Percentiles rank a stretch among this genome's conserved stretches.
Evolutionary conservation across 2,329 filamentous ascomycete species (phyloP).

Genomic region (Colletotrichum tabaci): DNA sequence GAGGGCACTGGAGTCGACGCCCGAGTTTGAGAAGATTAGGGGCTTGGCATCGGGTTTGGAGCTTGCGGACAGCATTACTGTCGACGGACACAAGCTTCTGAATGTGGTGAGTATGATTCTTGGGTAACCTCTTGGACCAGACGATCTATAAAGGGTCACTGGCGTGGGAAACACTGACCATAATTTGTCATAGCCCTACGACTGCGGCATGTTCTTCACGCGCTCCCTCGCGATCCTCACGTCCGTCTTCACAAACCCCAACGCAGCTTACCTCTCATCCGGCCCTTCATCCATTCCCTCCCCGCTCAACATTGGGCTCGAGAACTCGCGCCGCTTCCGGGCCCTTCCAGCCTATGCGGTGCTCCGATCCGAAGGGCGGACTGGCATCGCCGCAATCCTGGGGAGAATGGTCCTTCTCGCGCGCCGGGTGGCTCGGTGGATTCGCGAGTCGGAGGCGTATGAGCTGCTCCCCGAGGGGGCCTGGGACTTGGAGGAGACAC

Average conservation of each 20-base stretch:
- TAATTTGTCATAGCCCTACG: conserved; percentile 75
- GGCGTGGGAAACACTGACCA: not conserved
- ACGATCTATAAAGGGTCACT: not conserved
- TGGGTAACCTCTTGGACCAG: not conserved
- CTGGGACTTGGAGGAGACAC: conserved; percentile 65
- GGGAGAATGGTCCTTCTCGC: conserved; percentile 80
- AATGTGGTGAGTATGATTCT: conserved; percentile 76
- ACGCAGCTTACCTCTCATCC: conserved; percentile 82
- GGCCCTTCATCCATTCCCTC: conserved; percentile 72
- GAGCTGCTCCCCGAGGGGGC: conserved; percentile 73
- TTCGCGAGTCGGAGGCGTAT: conserved; percentile 74
- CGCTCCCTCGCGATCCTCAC: conserved; percentile 71
- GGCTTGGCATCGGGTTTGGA: conserved; percentile 75
- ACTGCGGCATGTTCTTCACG: conserved; percentile 91
- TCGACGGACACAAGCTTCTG: conserved; percentile 91
- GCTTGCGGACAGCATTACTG: conserved; percentile 88
- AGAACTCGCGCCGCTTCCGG: conserved; percentile 92
- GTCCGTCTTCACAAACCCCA: conserved; percentile 84
- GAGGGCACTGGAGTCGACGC: conserved; percentile 70
- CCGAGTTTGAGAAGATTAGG: conserved; percentile 70
- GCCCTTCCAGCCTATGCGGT: conserved; percentile 91
- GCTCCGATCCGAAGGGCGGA: conserved; percentile 79
- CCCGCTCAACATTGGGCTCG: conserved; percentile 87
- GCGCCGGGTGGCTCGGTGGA: conserved; percentile 74
- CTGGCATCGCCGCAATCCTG: conserved; percentile 79